Evolutionary conservation across 164 flowering plant species (phyloP), one percentile per base, ranked within the genome.

Genomic region (Vitis riparia): DNA sequence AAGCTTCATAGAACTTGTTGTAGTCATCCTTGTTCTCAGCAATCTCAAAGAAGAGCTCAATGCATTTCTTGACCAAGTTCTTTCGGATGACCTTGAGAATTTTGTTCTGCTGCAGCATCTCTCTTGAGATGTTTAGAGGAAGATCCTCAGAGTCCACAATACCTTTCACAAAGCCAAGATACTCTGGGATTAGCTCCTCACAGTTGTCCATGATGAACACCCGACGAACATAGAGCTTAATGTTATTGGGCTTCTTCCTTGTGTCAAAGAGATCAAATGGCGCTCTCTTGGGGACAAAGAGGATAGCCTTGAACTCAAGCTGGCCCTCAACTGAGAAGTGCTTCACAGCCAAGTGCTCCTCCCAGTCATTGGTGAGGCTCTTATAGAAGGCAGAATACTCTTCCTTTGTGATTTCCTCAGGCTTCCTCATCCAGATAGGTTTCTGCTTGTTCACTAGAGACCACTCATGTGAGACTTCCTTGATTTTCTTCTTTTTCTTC

Each of bases 121-220:
- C 44, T 37, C 44, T 37, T 37, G 44, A 37, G 7, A 37, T 37
- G 44, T 37, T 37, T 37, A 79, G 77, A 5, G 85, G 82, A 67
- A 79, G 81, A 48, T 79, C 85, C 75, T 82, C 85, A 37, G 85
- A 82, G 63, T 82, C 85, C 27, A 82, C 85, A 77, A 79, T 82
- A 52, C 85, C 85, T 74, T 82, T 82, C 12, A 85, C 82, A 69
- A 85, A 85, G 71, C 86, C 17, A 48, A 85, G 73, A 59, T 79
- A 85, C 63, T 85, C 88, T 0, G 88, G 88, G 47, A 85, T 85
- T 64, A 85, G 23, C 69, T 85, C 88, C 78, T 85, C 87, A 74
- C 87, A 84, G 79, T 84, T 84, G 82, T 84, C 87, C 87, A 84
- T 84, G 76, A 84, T 84, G 69, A 85, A 83, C 49, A 85, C 88